phyloP scores from a whole-genome alignment of 495 filamentous ascomycete genomes.

The Hyphodiscus hymeniophilus region DNA sequence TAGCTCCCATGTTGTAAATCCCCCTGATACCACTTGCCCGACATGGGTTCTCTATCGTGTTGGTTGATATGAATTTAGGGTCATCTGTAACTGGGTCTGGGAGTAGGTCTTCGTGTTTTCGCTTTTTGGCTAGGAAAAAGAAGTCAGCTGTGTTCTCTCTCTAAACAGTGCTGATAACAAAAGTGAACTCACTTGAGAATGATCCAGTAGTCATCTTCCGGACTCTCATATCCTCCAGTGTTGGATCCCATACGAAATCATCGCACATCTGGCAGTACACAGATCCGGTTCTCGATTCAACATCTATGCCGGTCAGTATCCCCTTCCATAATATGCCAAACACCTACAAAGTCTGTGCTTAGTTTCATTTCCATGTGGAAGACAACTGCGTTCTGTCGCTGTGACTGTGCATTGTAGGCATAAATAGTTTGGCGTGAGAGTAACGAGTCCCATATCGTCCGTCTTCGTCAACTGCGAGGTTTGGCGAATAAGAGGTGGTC shows the following conservation, averaged over 20 bases:
- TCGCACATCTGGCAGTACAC: constrained; percentile 78
- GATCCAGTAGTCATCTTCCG: constrained; percentile 46
- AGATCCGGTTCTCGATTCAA: constrained; percentile 69
- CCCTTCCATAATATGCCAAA: background rate
- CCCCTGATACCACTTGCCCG: constrained; percentile 69
- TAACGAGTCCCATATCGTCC: constrained; percentile 33
- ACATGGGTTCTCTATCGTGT: constrained; percentile 56
- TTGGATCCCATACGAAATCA: constrained; percentile 83
- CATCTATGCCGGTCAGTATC: constrained; percentile 46
- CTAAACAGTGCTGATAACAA: too few species aligned
- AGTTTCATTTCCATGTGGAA: constrained; percentile 49
- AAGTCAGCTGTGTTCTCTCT: background rate
- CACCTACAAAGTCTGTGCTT: constrained; percentile 55
- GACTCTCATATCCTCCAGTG: constrained; percentile 62
- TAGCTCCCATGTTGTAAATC: constrained; percentile 90
- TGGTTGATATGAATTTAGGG: constrained; percentile 46
- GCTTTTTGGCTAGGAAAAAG: constrained; percentile 35
- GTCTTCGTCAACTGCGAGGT: constrained; percentile 31
- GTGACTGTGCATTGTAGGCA: constrained; percentile 62
- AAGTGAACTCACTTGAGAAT: constrained; percentile 31
- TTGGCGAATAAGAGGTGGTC: constrained; percentile 37
- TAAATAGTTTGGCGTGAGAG: constrained; percentile 54
- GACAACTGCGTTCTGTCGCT: constrained; percentile 44
- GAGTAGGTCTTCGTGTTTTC: constrained; percentile 53
- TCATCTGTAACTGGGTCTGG: constrained; percentile 48